Percentiles rank a stretch among this genome's conserved stretches.
Conservation (phyloP, 805 yeast species). For the Nakazawaea siamensis region DNA sequence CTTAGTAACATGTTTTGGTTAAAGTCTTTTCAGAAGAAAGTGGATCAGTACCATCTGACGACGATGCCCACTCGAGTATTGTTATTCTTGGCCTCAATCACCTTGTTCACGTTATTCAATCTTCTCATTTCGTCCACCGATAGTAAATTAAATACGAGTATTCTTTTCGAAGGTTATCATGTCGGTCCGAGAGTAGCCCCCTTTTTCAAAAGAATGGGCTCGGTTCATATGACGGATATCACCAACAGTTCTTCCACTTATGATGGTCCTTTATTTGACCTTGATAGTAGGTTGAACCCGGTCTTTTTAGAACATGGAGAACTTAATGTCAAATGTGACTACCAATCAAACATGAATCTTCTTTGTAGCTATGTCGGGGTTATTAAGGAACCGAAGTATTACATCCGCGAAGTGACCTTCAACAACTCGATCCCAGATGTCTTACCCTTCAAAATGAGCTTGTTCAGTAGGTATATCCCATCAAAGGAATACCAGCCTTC, state of each 20-base stretch:
- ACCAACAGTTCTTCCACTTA: background rate
- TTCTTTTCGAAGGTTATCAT: constrained; percentile 5
- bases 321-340: constrained; percentile 8
- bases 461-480: background rate
- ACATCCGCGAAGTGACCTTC: constrained; percentile 8
- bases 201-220: constrained; percentile 8
- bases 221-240: background rate
- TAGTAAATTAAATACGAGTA: constrained; percentile 1
- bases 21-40: background rate
- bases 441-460: background rate
- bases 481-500: background rate
- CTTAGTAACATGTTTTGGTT: background rate
- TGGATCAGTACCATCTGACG: background rate
- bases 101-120: background rate
- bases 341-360: constrained; percentile 1
- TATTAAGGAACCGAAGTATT: constrained; percentile 10
- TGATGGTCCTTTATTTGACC: constrained; percentile 4
- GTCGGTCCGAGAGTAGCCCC: constrained; percentile 8
- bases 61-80: constrained; percentile 2
- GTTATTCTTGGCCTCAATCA: background rate
- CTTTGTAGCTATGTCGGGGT: constrained; percentile 8
- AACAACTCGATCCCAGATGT: constrained; percentile 7
- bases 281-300: constrained; percentile 9
- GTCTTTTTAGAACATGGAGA: constrained; percentile 12
- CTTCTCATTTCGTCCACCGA: background rate